Evolutionary conservation across 495 filamentous ascomycete genomes (phyloP), one percentile per base, ranked within the genome.

Genomic region (Extremus antarcticus): DNA sequence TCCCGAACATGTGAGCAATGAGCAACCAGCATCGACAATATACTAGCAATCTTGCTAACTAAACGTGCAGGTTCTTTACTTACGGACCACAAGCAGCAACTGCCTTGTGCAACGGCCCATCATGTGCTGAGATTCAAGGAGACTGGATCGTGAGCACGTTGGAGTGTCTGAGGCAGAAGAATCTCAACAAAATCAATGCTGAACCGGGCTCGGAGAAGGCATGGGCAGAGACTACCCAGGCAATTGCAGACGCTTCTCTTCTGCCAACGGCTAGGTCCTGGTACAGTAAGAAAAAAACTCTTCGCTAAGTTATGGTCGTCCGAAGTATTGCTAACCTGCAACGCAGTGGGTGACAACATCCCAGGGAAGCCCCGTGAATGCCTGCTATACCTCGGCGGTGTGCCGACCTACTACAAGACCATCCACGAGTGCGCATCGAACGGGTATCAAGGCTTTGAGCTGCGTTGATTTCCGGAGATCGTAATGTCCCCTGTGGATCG

Each of bases 1-100:
- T 66, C 51, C 78, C 78, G 0, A 81, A 82, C 59, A 70, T 81
- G 63, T 78, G n/a, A n/a, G n/a, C n/a, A n/a, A n/a, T n/a, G n/a
- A n/a, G n/a, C n/a, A n/a, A n/a, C n/a, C n/a, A n/a, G n/a, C n/a
- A n/a, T n/a, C n/a, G n/a, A n/a, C n/a, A n/a, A n/a, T n/a, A n/a
- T n/a, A n/a, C n/a, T n/a, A n/a, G n/a, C n/a, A n/a, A n/a, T n/a
- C n/a, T n/a, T n/a, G n/a, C n/a, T n/a, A n/a, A n/a, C n/a, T n/a
- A n/a, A n/a, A n/a, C n/a, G n/a, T n/a, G n/a, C n/a, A n/a, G n/a
- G n/a, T n/a, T 78, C 63, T 67, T 70, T 55, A 41, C 51, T 4
- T 76, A 75, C 60, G 78, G 78, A 0, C 70, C 73, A 7, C 73
- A 75, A 25, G 73, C 65, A 9, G 73, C 73, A 2, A 74, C 73